Evolutionary conservation across 768 basidiomycete species (phyloP), one percentile per base, ranked within the genome.

Genomic region (Pilatotrama ljubarskyi): DNA sequence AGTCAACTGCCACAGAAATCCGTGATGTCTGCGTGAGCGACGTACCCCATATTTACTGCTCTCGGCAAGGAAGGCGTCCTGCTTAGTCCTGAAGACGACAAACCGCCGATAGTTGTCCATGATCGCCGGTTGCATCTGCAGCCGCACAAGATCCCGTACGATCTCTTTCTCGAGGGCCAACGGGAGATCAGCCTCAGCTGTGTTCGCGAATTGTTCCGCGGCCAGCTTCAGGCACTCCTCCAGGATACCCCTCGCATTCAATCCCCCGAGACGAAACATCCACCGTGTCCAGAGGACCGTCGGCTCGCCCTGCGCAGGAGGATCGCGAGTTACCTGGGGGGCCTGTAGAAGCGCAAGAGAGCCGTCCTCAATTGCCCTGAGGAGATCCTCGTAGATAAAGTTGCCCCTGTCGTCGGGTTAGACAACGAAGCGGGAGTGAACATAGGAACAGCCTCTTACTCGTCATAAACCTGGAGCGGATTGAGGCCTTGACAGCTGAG

Each of bases 21-120:
- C 10, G 10, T 14, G 6, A 0, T 10, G 8, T 17, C 43, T n/a
- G 35, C 41, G 46, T 26, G 58, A 37, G 48, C 24, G 5, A 80
- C 85, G 55, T 68, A 89, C 88, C 59, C 82, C 85, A 58, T 76
- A 69, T 46, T 68, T 70, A 38, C 55, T 42, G 43, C 77, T 69
- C 17, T 51, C 44, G 59, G 29, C 61, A 58, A 66, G 38, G 41
- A 24, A 41, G 22, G 11, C 55, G 61, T 62, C 80, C 9, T 36
- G 51, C 41, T 60, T 75, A 74, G 65, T 68, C 24, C 69, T 78
- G 37, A 92, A 73, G 1, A 88, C 77, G 11, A 88, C 83, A 71
- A 82, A 91, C 25, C 90, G 82, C 25, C 90, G 81, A 66, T 86
- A 85, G 29, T 76, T 66, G 47, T 77, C 72, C 82, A 87, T 84